Percentiles rank a stretch among this genome's conserved stretches.
Conservation (phyloP, 495 filamentous ascomycete species). For the Penicillium waksmanii region DNA sequence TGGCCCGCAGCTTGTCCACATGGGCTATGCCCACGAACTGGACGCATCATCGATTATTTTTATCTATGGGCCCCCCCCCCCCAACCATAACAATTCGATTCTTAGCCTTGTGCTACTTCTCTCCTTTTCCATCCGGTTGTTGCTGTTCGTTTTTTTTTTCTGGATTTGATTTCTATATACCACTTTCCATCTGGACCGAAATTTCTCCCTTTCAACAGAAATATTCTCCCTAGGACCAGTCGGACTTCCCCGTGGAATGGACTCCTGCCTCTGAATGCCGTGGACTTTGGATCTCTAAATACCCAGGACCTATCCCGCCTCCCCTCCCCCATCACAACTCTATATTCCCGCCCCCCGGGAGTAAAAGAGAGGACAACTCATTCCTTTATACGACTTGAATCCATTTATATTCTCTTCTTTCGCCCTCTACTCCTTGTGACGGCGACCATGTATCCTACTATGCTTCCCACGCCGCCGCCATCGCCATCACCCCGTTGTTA, state of each 20-base stretch:
- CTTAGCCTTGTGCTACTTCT: constrained; percentile 9
- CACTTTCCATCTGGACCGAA: constrained; percentile 3
- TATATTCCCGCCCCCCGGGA: constrained; percentile 8
- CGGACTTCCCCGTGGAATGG: constrained; percentile 23
- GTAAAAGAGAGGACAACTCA: constrained; percentile 1
- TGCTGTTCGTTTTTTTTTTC: background rate
- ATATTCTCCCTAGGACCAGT: constrained; percentile 11
- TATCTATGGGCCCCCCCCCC: constrained; percentile 13
- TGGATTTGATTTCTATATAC: background rate
- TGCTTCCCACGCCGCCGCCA: constrained; percentile 65
- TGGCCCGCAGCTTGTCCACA: constrained; percentile 16
- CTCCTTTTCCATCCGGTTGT: constrained; percentile 7
- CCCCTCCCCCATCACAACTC: constrained; percentile 2
- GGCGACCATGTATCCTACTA: constrained; percentile 47
- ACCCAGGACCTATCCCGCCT: constrained; percentile 5
- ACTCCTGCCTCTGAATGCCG: constrained; percentile 19
- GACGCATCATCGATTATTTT: constrained; percentile 32
- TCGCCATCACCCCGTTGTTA: constrained; percentile 56
- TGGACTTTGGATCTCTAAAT: constrained; percentile 19
- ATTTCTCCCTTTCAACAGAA: background rate
- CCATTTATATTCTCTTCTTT: constrained; percentile 21
- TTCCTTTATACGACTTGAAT: constrained; percentile 13
- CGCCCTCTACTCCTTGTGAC: background rate
- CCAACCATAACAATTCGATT: background rate
- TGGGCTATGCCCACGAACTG: constrained; percentile 15